Evolutionary conservation across 1,284 basidiomycete species (phyloP).

Genomic region (Chiua sp.): DNA sequence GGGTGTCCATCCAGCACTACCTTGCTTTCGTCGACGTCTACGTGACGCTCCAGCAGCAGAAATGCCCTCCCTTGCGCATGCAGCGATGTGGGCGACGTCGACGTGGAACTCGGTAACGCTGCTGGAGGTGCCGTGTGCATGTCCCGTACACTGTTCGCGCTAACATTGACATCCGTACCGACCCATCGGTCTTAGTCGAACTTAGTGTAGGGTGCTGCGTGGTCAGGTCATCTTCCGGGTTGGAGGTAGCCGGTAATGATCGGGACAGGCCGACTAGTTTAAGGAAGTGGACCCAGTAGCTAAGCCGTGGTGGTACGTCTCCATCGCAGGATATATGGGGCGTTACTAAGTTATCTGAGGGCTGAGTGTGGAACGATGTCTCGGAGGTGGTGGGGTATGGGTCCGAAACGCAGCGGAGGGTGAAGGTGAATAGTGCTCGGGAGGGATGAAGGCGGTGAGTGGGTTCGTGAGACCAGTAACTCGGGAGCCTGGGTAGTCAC

Average conservation of each 20-base stretch:
- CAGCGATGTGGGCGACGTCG: constrained; percentile 21
- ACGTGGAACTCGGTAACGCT: not conserved
- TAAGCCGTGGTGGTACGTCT: constrained; percentile 44
- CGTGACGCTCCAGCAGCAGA: not conserved
- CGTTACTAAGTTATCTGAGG: constrained; percentile 80
- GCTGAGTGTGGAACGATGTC: constrained; percentile 47
- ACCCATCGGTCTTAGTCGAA: constrained; percentile 3
- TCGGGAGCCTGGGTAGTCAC: constrained; percentile 78
- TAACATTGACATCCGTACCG: constrained; percentile 30
- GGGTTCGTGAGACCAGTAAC: constrained; percentile 5
- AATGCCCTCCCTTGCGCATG: constrained; percentile 10
- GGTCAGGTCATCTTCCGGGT: constrained; percentile 79
- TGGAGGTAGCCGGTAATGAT: constrained; percentile 81
- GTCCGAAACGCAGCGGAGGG: constrained; percentile 45
- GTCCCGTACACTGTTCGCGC: too few relatives aligned
- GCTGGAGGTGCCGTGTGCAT: not conserved
- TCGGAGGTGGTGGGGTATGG: constrained; percentile 63
- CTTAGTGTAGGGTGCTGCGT: constrained; percentile 55
- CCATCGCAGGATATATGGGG: constrained; percentile 76
- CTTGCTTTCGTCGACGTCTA: not conserved
- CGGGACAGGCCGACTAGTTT: constrained; percentile 62
- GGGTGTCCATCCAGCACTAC: too few relatives aligned
- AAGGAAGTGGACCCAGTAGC: constrained; percentile 54
- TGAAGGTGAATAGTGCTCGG: constrained; percentile 31
- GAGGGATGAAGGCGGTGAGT: constrained; percentile 20